Percentiles rank a stretch among this genome's conserved stretches.
phyloP scores from a whole-genome alignment of 257 asterid species.

The Henckelia pumila region DNA sequence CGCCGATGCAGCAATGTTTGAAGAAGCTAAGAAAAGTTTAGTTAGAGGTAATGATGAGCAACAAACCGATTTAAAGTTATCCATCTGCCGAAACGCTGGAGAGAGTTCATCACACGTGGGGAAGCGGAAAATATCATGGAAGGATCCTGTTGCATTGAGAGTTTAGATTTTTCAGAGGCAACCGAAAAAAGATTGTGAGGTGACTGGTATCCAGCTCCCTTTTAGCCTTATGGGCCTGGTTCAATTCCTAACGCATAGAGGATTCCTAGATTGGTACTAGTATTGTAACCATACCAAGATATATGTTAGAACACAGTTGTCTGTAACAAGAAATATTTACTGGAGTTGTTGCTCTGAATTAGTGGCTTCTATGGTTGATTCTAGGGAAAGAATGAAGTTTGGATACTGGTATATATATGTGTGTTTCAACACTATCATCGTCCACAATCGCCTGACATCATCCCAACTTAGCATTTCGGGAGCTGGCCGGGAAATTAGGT shows the following conservation, averaged over 20 bases:
- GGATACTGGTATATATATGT: not conserved
- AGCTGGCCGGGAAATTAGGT: not conserved
- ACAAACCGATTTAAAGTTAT: constrained; percentile 53
- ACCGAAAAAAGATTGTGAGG: not conserved
- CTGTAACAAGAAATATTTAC: constrained; percentile 1
- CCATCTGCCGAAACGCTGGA: constrained; percentile 61
- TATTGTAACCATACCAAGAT: not conserved
- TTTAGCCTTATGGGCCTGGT: not conserved
- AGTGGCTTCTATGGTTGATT: not conserved
- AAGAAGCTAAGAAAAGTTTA: constrained; percentile 44
- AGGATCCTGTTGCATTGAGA: constrained; percentile 81
- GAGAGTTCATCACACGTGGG: constrained; percentile 66
- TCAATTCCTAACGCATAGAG: constrained; percentile 3
- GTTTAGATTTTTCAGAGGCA: constrained; percentile 41
- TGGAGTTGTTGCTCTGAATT: not conserved
- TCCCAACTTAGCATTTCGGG: not conserved
- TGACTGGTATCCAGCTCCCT: not conserved
- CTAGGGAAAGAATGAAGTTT: not conserved
- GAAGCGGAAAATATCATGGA: constrained; percentile 84
- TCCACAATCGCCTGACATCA: not conserved
- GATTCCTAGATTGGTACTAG: not conserved
- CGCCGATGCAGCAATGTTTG: constrained; percentile 35
- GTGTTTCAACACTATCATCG: not conserved
- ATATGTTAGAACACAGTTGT: constrained; percentile 13
- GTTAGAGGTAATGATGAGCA: constrained; percentile 55